A percentile compares a stretch with the other conserved stretches of the same genome.
Conservation (phyloP, 768 basidiomycete genomes). For the Collybiopsis luxurians region DNA sequence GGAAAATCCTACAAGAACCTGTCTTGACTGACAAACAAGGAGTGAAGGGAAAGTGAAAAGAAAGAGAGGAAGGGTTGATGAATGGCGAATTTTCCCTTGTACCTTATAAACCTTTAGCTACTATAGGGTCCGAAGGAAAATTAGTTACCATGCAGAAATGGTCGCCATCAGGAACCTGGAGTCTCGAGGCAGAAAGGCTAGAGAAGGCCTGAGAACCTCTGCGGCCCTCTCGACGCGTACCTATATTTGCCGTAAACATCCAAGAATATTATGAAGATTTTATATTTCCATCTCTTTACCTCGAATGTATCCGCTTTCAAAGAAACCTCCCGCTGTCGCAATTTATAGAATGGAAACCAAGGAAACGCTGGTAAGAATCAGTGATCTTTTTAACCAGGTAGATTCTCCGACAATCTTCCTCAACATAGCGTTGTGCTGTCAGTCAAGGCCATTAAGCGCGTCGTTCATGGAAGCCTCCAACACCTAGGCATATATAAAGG, state of each 20-base stretch:
- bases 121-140: conserved; percentile 4
- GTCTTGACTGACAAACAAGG: conserved; percentile 45
- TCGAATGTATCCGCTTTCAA: too few relatives aligned
- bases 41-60: conserved; percentile 7
- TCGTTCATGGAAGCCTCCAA: background rate
- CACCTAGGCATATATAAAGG: background rate
- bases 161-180: background rate
- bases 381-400: background rate
- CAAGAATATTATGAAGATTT: background rate
- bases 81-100: background rate
- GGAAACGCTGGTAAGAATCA: background rate
- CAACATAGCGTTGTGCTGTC: background rate
- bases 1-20: conserved; percentile 44
- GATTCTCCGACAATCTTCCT: conserved; percentile 7
- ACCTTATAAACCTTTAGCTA: background rate
- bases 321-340: too few relatives aligned
- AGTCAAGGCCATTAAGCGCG: too few relatives aligned
- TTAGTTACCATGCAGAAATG: background rate
- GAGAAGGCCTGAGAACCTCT: too few relatives aligned
- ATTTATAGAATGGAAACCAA: too few relatives aligned
- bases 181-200: background rate
- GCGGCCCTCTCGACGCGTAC: background rate
- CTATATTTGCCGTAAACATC: background rate
- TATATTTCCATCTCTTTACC: background rate
- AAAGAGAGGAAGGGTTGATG: background rate